Base-by-base conservation (phyloP, 805 yeast genomes). In the Candida cerambycidarum region DNA sequence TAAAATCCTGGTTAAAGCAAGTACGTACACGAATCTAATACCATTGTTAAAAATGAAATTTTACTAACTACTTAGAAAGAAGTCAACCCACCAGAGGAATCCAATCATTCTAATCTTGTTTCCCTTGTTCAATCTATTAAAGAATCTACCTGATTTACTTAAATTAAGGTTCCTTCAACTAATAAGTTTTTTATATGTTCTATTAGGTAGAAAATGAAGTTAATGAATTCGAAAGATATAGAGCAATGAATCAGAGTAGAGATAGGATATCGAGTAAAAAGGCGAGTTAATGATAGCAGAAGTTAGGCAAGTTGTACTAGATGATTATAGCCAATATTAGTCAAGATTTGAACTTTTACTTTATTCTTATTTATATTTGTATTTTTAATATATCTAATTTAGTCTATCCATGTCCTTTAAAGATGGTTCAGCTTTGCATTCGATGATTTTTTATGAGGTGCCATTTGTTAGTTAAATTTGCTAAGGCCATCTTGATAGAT, bases 401-500 rank as follows among this genome's bases (percentile, higher is more conserved):
- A 35, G 5, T 24, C 18, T 35, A 11, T 14, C n/a, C n/a, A n/a
- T n/a, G n/a, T n/a, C n/a, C n/a, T n/a, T n/a, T n/a, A n/a, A n/a
- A n/a, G n/a, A n/a, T n/a, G n/a, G n/a, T n/a, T n/a, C n/a, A n/a
- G n/a, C n/a, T n/a, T 28, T 28, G 29, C 6, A 27, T 37, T 74
- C 30, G 42, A 18, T 79, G 73, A 10, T 21, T n/a, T n/a, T n/a
- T n/a, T n/a, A n/a, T n/a, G n/a, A n/a, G n/a, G n/a, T n/a, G 25
- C 10, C 25, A 21, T 6, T 21, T 21, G 10, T 21, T 21, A 25
- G 29, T 21, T 21, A 29, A 34, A 36, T 18, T 52, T 50, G 29
- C 53, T 42, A 17, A 77, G 45, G 12, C 70, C 83, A 2, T 63
- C 57, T 36, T 74, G 71, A 50, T 79, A 82, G n/a, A 78, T 55